Conservation (phyloP, 495 filamentous ascomycete species). For the Neurospora pannonica region DNA sequence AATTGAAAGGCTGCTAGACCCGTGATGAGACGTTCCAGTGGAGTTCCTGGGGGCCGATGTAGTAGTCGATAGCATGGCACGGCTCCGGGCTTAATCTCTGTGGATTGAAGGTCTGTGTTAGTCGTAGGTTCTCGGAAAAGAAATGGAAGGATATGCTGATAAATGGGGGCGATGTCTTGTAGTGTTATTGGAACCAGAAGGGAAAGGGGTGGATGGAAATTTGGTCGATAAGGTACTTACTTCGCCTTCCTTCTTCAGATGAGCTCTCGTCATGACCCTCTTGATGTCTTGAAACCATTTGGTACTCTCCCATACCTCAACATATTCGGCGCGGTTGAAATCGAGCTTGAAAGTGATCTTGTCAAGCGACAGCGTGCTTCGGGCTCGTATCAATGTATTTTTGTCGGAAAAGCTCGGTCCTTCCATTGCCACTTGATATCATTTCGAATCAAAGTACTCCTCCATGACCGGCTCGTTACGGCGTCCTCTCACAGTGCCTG, state of each 20-base stretch:
- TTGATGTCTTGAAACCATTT: not conserved
- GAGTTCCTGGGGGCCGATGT: not conserved
- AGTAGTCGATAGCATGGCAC: not conserved
- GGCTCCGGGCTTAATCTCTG: not conserved
- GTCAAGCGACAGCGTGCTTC: not conserved
- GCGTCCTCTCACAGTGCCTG: no score
- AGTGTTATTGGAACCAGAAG: no score
- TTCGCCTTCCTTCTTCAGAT: not conserved
- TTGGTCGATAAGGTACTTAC: not conserved
- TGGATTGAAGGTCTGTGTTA: not conserved
- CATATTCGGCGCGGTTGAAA: not conserved
- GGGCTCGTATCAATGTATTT: no score
- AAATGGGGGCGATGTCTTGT: no score
- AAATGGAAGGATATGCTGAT: not conserved
- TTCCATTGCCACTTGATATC: not conserved
- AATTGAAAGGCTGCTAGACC: no score
- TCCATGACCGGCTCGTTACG: not conserved
- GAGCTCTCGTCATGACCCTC: not conserved
- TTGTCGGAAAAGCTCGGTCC: not conserved
- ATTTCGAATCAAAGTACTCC: not conserved
- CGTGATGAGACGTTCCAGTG: not conserved
- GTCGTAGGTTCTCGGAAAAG: not conserved
- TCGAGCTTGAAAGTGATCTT: not conserved
- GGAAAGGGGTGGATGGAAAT: no score
- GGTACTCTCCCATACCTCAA: not conserved